Base-by-base conservation (phyloP, 179 eudicot genomes). In the Actinidia arguta region DNA sequence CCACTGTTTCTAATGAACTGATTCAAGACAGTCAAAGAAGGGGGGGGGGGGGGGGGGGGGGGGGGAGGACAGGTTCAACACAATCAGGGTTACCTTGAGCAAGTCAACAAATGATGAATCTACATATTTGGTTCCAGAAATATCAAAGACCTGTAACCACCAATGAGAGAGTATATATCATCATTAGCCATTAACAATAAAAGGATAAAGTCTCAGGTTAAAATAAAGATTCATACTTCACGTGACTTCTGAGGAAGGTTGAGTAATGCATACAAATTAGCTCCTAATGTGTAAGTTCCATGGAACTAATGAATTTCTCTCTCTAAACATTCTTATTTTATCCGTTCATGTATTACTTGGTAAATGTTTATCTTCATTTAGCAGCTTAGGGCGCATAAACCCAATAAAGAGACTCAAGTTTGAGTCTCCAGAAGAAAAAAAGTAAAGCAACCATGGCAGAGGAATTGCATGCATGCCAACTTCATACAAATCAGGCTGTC, bases 111-210 rank as follows among this genome's bases (percentile, higher is more conserved):
- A 85, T 50, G 88, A 85, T 59, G 88, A 82, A 70, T 90, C 93
- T 20, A 80, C 75, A 55, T 70, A 68, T 80, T 75, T 76, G 56
- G 81, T 76, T 58, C 86, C 89, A 47, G 92, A 92, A 31, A 31
- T 83, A 83, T 92, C 93, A 71, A 79, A 78, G 47, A 94, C 90
- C 72, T 86, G 93, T 81, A 93, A 88, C 98, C 92, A 86, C 85
- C 87, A 24, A 80, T 81, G 8, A 82, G 72, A 64, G 64, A 14
- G 61, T 48, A 47, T 31, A 79, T 14, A 62, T 46, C 8, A 69
- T 63, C 78, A 81, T 47, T 20, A 44, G 44, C 10, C 27, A 75
- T 20, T 22, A 63, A 63, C 44, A 22, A 52, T 9, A 66, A 66
- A 14, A 46, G 47, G 46, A 56, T 14, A 39, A 39, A 24, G 69